Base-by-base conservation (phyloP, 2,329 filamentous ascomycete genomes). In the Stemphylium vesicarium region DNA sequence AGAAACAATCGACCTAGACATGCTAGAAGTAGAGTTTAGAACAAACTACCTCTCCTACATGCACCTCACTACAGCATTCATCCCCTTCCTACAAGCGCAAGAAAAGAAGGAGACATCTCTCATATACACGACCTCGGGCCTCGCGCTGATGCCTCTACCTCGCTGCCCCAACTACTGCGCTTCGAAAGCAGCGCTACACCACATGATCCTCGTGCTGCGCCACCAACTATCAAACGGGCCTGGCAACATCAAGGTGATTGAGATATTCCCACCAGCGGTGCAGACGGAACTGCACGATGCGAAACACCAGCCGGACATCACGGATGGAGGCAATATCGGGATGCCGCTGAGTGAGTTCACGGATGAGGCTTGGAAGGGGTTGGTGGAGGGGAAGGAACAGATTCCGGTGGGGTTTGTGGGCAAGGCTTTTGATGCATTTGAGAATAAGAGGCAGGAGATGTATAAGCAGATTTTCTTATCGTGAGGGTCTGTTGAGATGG, bases 261-360 rank as follows among this genome's bases (percentile, higher is more conserved):
- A 85, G 66, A 74, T 85, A 9, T 82, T 80, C 50, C 82, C 83
- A 3, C 83, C 82, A 0, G 80, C 81, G 0, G 82, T 85, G 32
- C 82, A 85, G 71, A 85, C 82, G 0, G 83, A 85, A 64, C 68
- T 85, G 22, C 82, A 84, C 55, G 82, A 85, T 54, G 75, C 75
- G 24, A 82, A 82, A 66, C 79, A 84, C 53, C 82, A 84, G 69
- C 82, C 81, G 0, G 80, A 84, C 59, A 74, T 82, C 62, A 78
- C 81, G 64, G 75, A 80, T 50, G 82, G 81, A 1, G 62, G 77
- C 13, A 56, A 72, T n/a, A 77, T 84, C 18, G 82, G 82, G 1
- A 85, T 85, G 79, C 82, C 82, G 3, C 60, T 85, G 44, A 70
- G 78, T 15, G 77, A 84, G 26, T 85, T 84, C 56, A 79, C 76